Percentiles rank a stretch among this genome's conserved stretches.
These are phyloP conservation scores for Musa acuminata DNA, from an alignment of 176 grass and related monocot species.

Conservation along the genomic window DNA sequence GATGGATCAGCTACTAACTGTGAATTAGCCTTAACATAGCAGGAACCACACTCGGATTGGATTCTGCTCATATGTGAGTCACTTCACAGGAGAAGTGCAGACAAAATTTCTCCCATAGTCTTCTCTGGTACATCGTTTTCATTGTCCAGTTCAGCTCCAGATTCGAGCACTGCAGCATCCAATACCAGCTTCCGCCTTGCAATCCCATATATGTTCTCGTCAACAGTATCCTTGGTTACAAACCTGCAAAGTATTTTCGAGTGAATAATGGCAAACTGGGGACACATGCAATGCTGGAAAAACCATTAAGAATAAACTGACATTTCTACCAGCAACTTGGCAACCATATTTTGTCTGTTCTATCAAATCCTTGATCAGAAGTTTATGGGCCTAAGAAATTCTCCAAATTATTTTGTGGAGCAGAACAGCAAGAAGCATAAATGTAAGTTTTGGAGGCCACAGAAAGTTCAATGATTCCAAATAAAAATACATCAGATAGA, in stretches of 20 bases:
- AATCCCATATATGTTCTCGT: slow-evolving; percentile 86
- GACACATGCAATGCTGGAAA: not conserved
- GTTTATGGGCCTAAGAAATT: not conserved
- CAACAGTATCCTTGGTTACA: slow-evolving; percentile 75
- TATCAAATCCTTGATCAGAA: not conserved
- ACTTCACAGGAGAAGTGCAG: slow-evolving; percentile 75
- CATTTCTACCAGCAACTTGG: not conserved
- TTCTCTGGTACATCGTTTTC: slow-evolving; percentile 55
- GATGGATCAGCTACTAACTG: not conserved
- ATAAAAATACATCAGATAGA: slow-evolving; percentile 26
- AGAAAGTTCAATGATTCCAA: not conserved
- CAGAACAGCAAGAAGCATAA: not conserved
- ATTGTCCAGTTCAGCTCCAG: slow-evolving; percentile 52
- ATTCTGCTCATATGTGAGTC: too few species aligned
- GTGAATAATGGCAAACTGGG: not conserved
- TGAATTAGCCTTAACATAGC: not conserved
- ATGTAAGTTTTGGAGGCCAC: not conserved
- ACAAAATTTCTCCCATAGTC: slow-evolving; percentile 95
- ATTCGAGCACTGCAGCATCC: slow-evolving; percentile 76
- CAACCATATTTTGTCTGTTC: too few species aligned
- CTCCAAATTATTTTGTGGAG: not conserved
- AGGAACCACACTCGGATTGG: not conserved
- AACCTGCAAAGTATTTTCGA: slow-evolving; percentile 42
- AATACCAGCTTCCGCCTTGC: slow-evolving; percentile 74
- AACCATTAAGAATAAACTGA: slow-evolving; percentile 3